A percentile compares a stretch with the other conserved stretches of the same genome.
Evolutionary conservation across 148 eudicot genomes (phyloP).

Genomic region (Vaccinium vitisidaea): DNA sequence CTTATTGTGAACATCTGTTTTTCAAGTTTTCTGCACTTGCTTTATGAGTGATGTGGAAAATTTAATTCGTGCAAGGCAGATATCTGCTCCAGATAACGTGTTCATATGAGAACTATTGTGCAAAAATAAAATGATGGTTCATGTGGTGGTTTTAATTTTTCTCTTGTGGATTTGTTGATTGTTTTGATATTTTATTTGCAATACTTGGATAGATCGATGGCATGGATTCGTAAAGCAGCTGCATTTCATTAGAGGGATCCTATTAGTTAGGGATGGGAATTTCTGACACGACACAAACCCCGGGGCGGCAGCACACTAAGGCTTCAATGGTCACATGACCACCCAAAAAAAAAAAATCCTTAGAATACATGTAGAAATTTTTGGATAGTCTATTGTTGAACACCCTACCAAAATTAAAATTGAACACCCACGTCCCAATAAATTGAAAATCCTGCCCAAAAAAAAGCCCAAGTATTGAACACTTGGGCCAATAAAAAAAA

Average conservation of each 20-base stretch:
- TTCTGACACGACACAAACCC: neutral
- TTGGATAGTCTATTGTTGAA: no score
- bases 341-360: no score
- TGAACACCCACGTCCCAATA: no score
- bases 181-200: neutral
- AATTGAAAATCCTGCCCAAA: no score
- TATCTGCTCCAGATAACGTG: neutral
- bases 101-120: neutral
- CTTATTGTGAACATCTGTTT: neutral
- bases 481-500: no score
- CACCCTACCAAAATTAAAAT: no score
- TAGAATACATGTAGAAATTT: no score
- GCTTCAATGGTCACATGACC: neutral
- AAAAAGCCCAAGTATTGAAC: no score
- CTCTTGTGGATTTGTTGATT: neutral
- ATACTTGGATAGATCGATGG: neutral
- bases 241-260: neutral
- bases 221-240: neutral
- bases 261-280: no score
- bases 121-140: neutral
- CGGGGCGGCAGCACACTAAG: no score
- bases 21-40: neutral
- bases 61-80: neutral
- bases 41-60: neutral
- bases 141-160: neutral